phyloP scores from a whole-genome alignment of 2,329 filamentous ascomycete species.

The Neoascochyta sp. region DNA sequence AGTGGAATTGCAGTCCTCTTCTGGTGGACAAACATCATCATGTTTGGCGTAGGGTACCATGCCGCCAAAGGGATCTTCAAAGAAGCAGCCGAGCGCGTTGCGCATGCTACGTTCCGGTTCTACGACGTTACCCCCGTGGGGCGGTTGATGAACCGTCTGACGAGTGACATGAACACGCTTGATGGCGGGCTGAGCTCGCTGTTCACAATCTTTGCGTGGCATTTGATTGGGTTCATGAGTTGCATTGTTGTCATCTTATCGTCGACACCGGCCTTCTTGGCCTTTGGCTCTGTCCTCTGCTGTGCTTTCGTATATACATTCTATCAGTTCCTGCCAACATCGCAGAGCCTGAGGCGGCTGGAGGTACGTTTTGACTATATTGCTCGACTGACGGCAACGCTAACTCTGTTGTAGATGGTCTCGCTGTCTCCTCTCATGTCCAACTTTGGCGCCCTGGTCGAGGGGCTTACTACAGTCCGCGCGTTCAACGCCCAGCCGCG shows the following conservation, averaged over 20 bases:
- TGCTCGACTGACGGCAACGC: too few relatives aligned
- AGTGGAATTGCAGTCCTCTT: constrained; percentile 38
- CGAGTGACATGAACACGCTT: constrained; percentile 83
- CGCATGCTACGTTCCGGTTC: constrained; percentile 79
- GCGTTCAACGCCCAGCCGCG: constrained; percentile 74
- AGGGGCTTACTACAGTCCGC: constrained; percentile 81
- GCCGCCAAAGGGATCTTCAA: constrained; percentile 74
- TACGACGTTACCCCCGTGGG: constrained; percentile 89
- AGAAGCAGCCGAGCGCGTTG: constrained; percentile 68
- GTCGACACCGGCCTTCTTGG: constrained; percentile 72
- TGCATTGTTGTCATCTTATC: constrained; percentile 74
- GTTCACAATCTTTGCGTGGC: constrained; percentile 67
- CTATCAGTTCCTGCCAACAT: constrained; percentile 72
- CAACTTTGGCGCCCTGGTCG: constrained; percentile 83
- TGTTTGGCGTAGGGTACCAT: constrained; percentile 74
- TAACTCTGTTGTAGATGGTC: constrained; percentile 58
- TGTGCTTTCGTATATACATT: constrained; percentile 70
- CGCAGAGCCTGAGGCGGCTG: constrained; percentile 75
- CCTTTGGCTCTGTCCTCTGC: constrained; percentile 67
- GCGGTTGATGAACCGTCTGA: constrained; percentile 86
- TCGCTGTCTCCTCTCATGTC: constrained; percentile 85
- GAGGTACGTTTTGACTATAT: constrained; percentile 53
- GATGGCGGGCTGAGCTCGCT: constrained; percentile 80
- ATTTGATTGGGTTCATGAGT: constrained; percentile 66
- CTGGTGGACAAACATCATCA: constrained; percentile 60